Evolutionary conservation across 2,329 filamentous ascomycete genomes (phyloP), one percentile per base, ranked within the genome.

Genomic region (Fusarium keratoplasticum): DNA sequence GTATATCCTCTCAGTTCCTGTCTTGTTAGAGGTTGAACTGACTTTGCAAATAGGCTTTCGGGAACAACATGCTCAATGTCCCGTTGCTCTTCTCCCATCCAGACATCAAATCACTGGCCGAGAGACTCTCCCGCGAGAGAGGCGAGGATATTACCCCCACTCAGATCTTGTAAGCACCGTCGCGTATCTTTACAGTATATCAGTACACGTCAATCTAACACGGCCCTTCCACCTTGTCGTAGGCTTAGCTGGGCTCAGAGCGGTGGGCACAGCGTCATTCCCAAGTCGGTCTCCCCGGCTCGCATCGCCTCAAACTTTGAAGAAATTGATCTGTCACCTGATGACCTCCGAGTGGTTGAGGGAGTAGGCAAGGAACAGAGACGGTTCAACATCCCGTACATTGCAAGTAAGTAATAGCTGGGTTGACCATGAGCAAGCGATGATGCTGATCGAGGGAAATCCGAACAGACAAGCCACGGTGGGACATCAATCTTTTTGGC

Each of bases 221-320:
- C 35, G n/a, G 42, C 38, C 9, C 6, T 44, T 42, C 9, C 4
- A 18, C 35, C 27, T 40, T 13, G n/a, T 29, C 1, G 31, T 14
- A 63, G 44, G 86, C 80, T 90, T 83, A 77, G 91, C 84, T 91
- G 90, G 89, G 79, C 84, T 85, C 78, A 87, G 83, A 74, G 86
- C 31, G 83, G 89, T 72, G 91, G 90, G 57, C 91, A 90, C 82
- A 90, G 87, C 76, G 92, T 94, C 74, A 94, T 94, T 76, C 93
- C 93, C 77, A 94, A 94, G 87, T 91, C 88, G 22, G 91, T 93
- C 72, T 93, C 88, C 68, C 86, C 89, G 52, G 86, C 86, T 44
- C 88, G 92, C 62, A 94, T 95, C 73, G 84, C 88, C 76, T 87
- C 85, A 76, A 94, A 94, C 86, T 94, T 91, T 79, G 84, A 90